phyloP scores from a whole-genome alignment of 2,329 filamentous ascomycete genomes.

The Fusarium bulbicola region DNA sequence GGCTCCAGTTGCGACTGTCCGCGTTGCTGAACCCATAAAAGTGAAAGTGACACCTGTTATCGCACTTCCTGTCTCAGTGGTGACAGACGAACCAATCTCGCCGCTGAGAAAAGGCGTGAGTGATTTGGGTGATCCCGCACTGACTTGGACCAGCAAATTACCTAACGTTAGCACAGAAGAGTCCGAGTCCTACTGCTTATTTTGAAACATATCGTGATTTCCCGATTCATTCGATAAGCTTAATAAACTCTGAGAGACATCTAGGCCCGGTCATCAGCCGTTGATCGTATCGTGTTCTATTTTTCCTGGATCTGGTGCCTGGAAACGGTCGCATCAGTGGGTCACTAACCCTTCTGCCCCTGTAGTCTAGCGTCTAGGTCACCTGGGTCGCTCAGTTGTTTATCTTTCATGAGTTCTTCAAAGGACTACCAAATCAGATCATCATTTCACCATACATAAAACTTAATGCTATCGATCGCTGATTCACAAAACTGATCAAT shows the following conservation, averaged over 20 bases:
- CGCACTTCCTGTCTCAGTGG: neutral
- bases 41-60: neutral
- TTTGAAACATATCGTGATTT: rapidly evolving
- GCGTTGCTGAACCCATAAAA: neutral
- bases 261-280: neutral
- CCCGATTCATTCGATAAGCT: no score
- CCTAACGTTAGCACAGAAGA: neutral
- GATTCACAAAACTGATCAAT: neutral
- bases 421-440: neutral
- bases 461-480: neutral
- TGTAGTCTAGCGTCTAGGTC: neutral
- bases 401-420: neutral
- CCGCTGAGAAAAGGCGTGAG: neutral
- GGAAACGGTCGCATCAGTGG: neutral
- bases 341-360: no score
- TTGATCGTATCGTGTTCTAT: neutral
- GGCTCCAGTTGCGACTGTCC: neutral
- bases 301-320: neutral
- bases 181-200: neutral
- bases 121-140: neutral
- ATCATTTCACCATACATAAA: neutral
- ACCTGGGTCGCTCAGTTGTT: no score
- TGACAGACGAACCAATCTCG: neutral
- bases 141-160: neutral
- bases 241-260: neutral